Base-by-base conservation (phyloP, 2,329 filamentous ascomycete genomes). In the Colletotrichum limetticola region DNA sequence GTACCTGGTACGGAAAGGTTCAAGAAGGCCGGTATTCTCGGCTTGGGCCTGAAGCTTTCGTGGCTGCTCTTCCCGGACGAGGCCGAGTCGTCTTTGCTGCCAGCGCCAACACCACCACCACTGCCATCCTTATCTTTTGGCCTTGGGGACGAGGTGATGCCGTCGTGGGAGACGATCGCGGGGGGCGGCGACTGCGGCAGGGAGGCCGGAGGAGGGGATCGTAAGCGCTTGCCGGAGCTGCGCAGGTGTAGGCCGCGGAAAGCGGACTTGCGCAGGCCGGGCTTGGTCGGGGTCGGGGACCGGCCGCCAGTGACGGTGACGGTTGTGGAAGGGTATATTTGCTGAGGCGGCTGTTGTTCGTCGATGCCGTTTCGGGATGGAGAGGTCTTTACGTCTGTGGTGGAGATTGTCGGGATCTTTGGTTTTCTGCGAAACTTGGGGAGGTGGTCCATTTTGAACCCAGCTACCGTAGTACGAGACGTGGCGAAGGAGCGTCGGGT, bases 241-340 rank as follows among this genome's bases (percentile, higher is more conserved):
- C 84, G 83, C 65, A 88, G 81, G 64, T 85, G 83, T 70, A 88
- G 81, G 74, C 81, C 82, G 53, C 84, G 83, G 63, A 88, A 86
- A 53, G 86, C 79, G 22, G 83, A 81, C 55, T 80, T 82, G 68
- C 82, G 82, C 49, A 74, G 71, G 30, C 78, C 74, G 30, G 77
- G 69, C 68, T 78, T 80, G 12, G 68, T 71, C 52, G 63, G 35
- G 57, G 68, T 71, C 2, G 66, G 68, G 4, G 70, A 73, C 2
- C 61, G 60, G n/a, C 49, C 42, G 57, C 65, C 69, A 26, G 68
- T 68, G 66, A 66, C 61, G 37, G 74, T 66, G 58, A 71, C 68
- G 57, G 63, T 74, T n/a, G 74, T 71, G 58, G 75, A 72, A 60
- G 67, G 75, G 59, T 74, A 75, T 60, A 71, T 73, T 76, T 76